Conservation (phyloP, 2,329 filamentous ascomycete species). For the Fusarium sp. region DNA sequence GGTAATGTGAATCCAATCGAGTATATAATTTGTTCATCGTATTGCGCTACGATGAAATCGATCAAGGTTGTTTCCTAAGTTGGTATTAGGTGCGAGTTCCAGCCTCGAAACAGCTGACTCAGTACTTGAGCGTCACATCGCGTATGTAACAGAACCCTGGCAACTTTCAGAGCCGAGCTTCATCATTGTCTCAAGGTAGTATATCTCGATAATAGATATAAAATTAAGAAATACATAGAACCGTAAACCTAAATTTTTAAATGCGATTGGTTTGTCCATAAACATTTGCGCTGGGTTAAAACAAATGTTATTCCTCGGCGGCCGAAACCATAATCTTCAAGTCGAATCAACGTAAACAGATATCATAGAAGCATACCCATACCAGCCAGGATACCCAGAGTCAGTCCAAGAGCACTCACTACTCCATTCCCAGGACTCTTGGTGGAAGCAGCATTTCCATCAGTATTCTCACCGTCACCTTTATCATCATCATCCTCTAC, state of each 20-base stretch:
- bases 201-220: background rate
- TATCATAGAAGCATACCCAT: conserved; percentile 5
- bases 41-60: background rate
- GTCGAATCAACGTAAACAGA: background rate
- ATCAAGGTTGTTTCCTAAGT: background rate
- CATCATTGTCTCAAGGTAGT: background rate
- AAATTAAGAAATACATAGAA: background rate
- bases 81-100: background rate
- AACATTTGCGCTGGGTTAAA: background rate
- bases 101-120: background rate
- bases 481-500: background rate
- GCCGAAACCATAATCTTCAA: background rate
- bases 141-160: background rate
- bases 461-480: background rate
- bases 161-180: background rate
- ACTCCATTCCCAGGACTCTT: background rate
- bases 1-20: accelerated
- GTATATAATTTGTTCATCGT: background rate
- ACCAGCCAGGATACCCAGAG: conserved; percentile 1
- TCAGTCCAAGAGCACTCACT: background rate
- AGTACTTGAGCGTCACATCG: background rate
- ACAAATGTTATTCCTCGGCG: background rate
- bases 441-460: background rate
- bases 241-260: background rate
- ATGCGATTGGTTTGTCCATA: background rate